Percentiles rank a stretch among this genome's conserved stretches.
Conservation (phyloP, 2,329 filamentous ascomycete genomes). For the Colletotrichum tofieldiae region DNA sequence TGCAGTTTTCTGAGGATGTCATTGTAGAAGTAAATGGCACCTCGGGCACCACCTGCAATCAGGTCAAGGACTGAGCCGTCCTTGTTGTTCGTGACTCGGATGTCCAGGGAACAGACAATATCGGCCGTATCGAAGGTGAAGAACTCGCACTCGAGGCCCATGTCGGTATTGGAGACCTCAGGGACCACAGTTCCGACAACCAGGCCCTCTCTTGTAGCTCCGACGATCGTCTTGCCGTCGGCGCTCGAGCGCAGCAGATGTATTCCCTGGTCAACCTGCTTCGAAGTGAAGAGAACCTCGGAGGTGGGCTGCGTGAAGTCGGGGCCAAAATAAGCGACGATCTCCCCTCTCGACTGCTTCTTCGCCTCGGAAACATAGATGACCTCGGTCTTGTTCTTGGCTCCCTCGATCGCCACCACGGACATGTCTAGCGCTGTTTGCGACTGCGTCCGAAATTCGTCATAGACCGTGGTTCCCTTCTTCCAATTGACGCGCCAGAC, state of each 20-base stretch:
- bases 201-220: slow-evolving; percentile 61
- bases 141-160: slow-evolving; percentile 70
- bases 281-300: slow-evolving; percentile 56
- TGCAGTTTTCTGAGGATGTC: slow-evolving; percentile 77
- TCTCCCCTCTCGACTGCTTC: slow-evolving; percentile 47
- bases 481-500: slow-evolving; percentile 74
- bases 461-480: slow-evolving; percentile 59
- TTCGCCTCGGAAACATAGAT: slow-evolving; percentile 48
- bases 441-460: slow-evolving; percentile 60
- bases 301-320: slow-evolving; percentile 48
- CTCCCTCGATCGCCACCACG: slow-evolving; percentile 57
- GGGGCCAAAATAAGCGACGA: slow-evolving; percentile 63
- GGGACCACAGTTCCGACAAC: slow-evolving; percentile 70
- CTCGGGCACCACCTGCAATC: slow-evolving; percentile 82
- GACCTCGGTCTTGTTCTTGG: slow-evolving; percentile 58
- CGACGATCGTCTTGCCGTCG: slow-evolving; percentile 70
- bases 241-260: slow-evolving; percentile 64
- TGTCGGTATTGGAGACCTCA: slow-evolving; percentile 48
- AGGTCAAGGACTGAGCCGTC: slow-evolving; percentile 73
- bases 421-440: slow-evolving; percentile 63
- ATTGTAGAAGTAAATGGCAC: slow-evolving; percentile 86
- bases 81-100: slow-evolving; percentile 61
- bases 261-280: slow-evolving; percentile 54
- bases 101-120: slow-evolving; percentile 77
- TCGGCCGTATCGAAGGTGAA: slow-evolving; percentile 73